Evolutionary conservation across 768 basidiomycete species (phyloP), one percentile per base, ranked within the genome.

Genomic region (Mycena filopes): DNA sequence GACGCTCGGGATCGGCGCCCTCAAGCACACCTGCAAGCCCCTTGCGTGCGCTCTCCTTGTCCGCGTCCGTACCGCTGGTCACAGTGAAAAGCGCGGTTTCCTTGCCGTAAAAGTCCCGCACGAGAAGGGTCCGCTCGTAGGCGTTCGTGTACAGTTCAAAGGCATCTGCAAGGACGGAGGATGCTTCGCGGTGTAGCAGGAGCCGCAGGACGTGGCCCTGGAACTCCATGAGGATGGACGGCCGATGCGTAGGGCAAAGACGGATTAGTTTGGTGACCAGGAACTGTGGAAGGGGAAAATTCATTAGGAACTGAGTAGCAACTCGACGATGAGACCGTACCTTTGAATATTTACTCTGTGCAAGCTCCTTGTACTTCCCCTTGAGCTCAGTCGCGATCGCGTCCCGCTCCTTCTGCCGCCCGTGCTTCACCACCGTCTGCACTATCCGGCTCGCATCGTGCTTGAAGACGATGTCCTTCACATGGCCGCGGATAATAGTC

Each of bases 381-480:
- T 93, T 90, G 50, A 98, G 82, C 78, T 98, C 96, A 12, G 77
- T 77, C 0, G 94, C 96, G 50, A 98, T 85, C 74, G 94, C 90
- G 43, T 93, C 87, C 47, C 95, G 78, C 76, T 96, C 91, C 65
- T 82, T 81, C 70, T 84, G 90, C 21, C 86, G 83, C 4, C 96
- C 96, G 63, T 91, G 87, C 73, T 93, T 96, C 50, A 97, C 91
- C 15, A 92, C 81, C 0, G 88, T 92, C 75, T 93, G 91, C 23
- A 93, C 86, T 65, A 94, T 94, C 68, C 90, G 86, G 72, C 94
- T 95, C 10, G 94, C 95, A 76, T 97, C 95, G 72, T 97, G 96
- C 76, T 96, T 97, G 74, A 94, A 86, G 2, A 93, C 90, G 40
- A 97, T 89, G 33, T 96, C 95, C 64, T 89, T 89, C 46, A 97